Percentiles rank a stretch among this genome's conserved stretches.
These are phyloP conservation scores for Torulaspora maleeae DNA, from an alignment of 805 yeast genomes.

Conservation along the genomic window DNA sequence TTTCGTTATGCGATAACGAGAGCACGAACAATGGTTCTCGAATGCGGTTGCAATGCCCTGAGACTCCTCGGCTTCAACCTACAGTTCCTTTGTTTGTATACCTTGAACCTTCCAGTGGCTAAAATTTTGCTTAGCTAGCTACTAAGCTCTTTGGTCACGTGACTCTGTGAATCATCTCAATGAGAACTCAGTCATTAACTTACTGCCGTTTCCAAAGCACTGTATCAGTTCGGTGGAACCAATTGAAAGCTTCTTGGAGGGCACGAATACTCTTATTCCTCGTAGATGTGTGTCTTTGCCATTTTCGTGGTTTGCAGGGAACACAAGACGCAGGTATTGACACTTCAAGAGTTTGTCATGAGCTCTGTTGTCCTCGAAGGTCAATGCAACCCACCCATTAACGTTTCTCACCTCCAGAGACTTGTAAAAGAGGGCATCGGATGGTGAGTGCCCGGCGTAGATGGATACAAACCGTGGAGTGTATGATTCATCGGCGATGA, in stretches of 20 bases:
- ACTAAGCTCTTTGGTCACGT: background rate
- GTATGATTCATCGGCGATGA: conserved; percentile 77
- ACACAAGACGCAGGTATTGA: conserved; percentile 29
- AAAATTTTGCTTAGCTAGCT: conserved; percentile 3
- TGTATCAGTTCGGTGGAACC: conserved; percentile 14
- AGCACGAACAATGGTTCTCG: background rate
- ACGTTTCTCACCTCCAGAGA: conserved; percentile 25
- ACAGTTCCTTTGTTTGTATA: too few relatives aligned
- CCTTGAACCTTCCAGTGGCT: background rate
- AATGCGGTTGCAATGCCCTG: background rate
- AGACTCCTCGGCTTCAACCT: background rate
- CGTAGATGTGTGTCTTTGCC: conserved; percentile 94
- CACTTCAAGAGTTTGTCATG: conserved; percentile 26
- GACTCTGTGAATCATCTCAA: conserved; percentile 3
- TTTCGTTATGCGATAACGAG: background rate
- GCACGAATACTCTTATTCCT: conserved; percentile 46
- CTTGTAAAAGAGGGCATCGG: conserved; percentile 30
- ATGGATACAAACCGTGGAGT: conserved; percentile 54
- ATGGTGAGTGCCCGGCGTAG: conserved; percentile 32
- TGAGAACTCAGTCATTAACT: conserved; percentile 10
- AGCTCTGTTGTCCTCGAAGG: conserved; percentile 25
- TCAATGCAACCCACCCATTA: conserved; percentile 33
- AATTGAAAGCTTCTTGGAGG: conserved; percentile 10
- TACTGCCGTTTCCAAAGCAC: conserved; percentile 6
- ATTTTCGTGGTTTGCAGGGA: conserved; percentile 70